Percentiles rank a stretch among this genome's conserved stretches.
Conservation (phyloP, 257 asterid genomes). For the Scutellaria baicalensis region DNA sequence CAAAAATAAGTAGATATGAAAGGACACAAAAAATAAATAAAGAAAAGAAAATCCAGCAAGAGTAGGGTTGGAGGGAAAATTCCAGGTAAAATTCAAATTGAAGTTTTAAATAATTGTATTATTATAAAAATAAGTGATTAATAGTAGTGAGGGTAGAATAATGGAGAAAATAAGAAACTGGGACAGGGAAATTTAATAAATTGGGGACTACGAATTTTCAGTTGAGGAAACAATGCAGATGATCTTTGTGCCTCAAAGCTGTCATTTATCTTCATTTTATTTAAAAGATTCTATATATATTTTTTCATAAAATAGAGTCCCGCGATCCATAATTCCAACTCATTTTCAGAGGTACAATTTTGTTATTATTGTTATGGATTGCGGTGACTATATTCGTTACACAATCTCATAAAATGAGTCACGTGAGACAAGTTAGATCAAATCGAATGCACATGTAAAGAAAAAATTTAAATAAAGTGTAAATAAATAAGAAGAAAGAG, state of each 20-base stretch:
- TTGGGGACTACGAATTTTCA: not conserved
- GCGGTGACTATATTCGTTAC: too few relatives aligned
- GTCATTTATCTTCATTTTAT: not conserved
- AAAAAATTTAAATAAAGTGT: too few relatives aligned
- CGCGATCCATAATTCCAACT: too few relatives aligned
- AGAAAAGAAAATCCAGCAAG: not conserved
- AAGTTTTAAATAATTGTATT: not conserved
- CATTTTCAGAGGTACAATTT: too few relatives aligned
- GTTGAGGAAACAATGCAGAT: slow-evolving; percentile 7
- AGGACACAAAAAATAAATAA: not conserved
- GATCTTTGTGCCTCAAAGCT: slow-evolving; percentile 9
- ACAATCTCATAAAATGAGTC: too few relatives aligned
- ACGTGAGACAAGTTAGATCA: too few relatives aligned
- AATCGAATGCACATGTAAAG: too few relatives aligned
- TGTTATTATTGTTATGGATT: too few relatives aligned
- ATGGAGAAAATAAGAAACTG: slow-evolving; percentile 1
- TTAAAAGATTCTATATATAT: too few relatives aligned
- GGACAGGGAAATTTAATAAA: slow-evolving; percentile 10
- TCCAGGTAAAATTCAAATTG: not conserved
- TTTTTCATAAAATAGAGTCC: too few relatives aligned
- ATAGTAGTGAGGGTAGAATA: not conserved
- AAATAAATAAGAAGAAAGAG: too few relatives aligned
- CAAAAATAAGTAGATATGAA: not conserved
- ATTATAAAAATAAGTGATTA: not conserved
- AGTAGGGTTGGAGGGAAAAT: not conserved